phyloP scores from a whole-genome alignment of 2,329 filamentous ascomycete species.

The Trichophyton schoenleinii region DNA sequence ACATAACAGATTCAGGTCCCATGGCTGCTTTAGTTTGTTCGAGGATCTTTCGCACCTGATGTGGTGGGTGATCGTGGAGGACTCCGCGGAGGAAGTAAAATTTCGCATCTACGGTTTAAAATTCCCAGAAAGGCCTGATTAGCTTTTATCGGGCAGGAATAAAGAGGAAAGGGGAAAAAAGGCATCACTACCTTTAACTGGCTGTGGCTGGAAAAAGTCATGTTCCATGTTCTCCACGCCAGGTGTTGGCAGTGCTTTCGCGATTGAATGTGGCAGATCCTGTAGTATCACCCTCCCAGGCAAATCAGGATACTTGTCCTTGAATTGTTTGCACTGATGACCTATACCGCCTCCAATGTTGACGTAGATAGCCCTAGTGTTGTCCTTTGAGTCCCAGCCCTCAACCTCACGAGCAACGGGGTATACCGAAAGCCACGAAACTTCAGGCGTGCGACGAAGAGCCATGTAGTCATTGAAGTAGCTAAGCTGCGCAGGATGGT shows the following conservation, averaged over 20 bases:
- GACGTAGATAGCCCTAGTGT: conserved; percentile 23
- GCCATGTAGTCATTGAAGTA: conserved; percentile 1
- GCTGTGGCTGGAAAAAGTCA: conserved; percentile 21
- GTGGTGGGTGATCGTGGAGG: background rate
- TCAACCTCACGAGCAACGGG: background rate
- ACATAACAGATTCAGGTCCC: background rate
- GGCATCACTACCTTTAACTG: conserved; percentile 16
- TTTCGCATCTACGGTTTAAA: background rate
- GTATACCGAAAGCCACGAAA: background rate
- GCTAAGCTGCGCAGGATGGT: conserved; percentile 12
- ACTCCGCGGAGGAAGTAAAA: background rate
- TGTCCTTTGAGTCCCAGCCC: background rate
- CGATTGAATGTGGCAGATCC: conserved; percentile 26
- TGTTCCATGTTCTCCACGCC: conserved; percentile 21
- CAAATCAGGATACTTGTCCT: conserved; percentile 22
- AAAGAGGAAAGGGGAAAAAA: background rate
- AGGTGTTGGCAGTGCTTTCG: conserved; percentile 16
- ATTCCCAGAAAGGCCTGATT: background rate
- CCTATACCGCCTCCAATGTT: conserved; percentile 33
- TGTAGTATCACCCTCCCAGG: conserved; percentile 29
- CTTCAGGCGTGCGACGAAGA: background rate
- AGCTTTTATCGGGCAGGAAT: too few relatives aligned
- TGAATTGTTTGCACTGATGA: conserved; percentile 27
- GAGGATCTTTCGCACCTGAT: background rate
- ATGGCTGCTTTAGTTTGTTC: background rate